Base-by-base conservation (phyloP, 2,329 filamentous ascomycete genomes). In the Aspergillus arachidicola region DNA sequence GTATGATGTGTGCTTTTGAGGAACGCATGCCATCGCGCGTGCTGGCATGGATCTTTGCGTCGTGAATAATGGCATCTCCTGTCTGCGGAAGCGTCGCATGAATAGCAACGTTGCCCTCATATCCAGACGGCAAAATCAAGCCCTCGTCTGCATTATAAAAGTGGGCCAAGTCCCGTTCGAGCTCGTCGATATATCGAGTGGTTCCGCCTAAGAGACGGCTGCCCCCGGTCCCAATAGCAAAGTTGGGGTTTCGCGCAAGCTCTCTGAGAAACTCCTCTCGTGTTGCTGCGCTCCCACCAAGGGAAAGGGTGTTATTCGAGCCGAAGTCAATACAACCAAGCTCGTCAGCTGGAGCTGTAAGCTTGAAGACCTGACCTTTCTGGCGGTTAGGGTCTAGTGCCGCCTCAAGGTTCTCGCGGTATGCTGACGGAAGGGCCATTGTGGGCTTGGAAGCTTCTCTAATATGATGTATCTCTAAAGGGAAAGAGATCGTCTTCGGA, bases 21-120 rank as follows among this genome's bases (percentile, higher is more conserved):
- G 86, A 64, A 36, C 81, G 81, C 86, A 91, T 89, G 0, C 89
- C 89, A 71, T 91, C 89, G 62, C 91, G 89, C 4, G 89, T 86
- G 63, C 87, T 91, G 0, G 89, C 90, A 67, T 91, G 90, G 6
- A 91, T 84, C 30, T 87, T 79, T 70, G 87, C 87, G 64, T 92
- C 89, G 65, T 89, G 87, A 0, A 92, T 74, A 19, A 92, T 79
- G 0, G 80, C 70, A 68, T 88, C 86, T 0, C 81, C 83, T 0
- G 72, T 74, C 63, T 84, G 84, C 6, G 85, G 83, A 1, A 84
- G 77, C 54, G 81, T 84, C 14, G 78, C 72, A 34, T 87, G 82
- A 2, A 88, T 73, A 0, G 84, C 86, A 0, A 81, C 78, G 65
- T 88, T 88, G 7, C 85, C 86, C 60, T 87, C 85, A 55, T 83